phyloP scores from a whole-genome alignment of 495 filamentous ascomycete genomes.

The Neurospora intermedia region DNA sequence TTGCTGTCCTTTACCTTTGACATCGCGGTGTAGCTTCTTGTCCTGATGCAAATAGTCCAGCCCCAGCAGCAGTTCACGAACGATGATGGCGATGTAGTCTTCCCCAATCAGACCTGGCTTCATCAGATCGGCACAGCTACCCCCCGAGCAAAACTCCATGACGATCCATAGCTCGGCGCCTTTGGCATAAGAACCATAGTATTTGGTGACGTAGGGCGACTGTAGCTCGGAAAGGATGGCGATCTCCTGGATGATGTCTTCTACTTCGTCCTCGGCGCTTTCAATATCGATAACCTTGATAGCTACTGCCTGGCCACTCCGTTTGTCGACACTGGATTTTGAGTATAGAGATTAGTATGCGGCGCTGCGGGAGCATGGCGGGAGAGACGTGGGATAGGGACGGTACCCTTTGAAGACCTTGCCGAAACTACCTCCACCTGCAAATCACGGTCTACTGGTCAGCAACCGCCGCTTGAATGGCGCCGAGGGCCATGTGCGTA shows the following conservation, averaged over 20 bases:
- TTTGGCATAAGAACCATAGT: slow-evolving; percentile 90
- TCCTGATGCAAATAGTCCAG: slow-evolving; percentile 89
- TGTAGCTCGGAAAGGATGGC: slow-evolving; percentile 88
- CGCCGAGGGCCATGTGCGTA: neutral
- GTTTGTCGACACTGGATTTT: slow-evolving; percentile 59
- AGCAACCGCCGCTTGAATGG: neutral
- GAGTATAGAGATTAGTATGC: slow-evolving; percentile 18
- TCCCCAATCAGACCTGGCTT: slow-evolving; percentile 87
- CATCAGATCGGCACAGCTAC: slow-evolving; percentile 83
- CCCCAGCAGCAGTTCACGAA: slow-evolving; percentile 79
- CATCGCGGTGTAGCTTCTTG: slow-evolving; percentile 92
- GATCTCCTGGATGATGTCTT: slow-evolving; percentile 98
- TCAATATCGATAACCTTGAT: slow-evolving; percentile 98
- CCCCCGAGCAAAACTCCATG: slow-evolving; percentile 91
- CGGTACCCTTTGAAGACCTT: slow-evolving; percentile 88
- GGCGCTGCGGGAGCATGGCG: neutral
- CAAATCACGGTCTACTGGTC: neutral
- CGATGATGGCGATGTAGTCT: slow-evolving; percentile 88
- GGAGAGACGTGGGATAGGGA: slow-evolving; percentile 1
- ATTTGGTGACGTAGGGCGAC: slow-evolving; percentile 91
- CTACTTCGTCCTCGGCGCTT: slow-evolving; percentile 95
- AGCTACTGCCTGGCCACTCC: slow-evolving; percentile 75
- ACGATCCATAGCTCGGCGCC: slow-evolving; percentile 96
- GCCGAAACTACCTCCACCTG: slow-evolving; percentile 82
- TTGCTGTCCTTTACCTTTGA: slow-evolving; percentile 59